Evolutionary conservation across 2,329 filamentous ascomycete genomes (phyloP).

Genomic region (Alternaria viburni): DNA sequence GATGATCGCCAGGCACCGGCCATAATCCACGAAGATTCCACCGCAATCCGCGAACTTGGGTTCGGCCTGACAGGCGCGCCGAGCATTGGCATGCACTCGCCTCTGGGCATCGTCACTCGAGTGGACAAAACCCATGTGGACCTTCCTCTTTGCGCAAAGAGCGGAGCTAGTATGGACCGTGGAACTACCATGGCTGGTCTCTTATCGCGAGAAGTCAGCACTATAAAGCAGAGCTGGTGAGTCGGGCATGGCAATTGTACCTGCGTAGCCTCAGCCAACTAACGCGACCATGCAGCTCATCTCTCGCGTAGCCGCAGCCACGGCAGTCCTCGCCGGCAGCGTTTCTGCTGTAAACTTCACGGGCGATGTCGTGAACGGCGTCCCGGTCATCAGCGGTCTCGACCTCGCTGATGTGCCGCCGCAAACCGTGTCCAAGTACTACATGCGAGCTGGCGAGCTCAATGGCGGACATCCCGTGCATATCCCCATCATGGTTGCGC

Average conservation of each 20-base stretch:
- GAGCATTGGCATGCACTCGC: conserved; percentile 14
- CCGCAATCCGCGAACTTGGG: background rate
- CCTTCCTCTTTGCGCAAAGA: conserved; percentile 40
- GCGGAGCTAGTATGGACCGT: conserved; percentile 9
- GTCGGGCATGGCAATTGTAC: background rate
- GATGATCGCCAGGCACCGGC: background rate
- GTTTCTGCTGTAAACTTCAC: conserved; percentile 36
- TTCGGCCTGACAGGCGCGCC: background rate
- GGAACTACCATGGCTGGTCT: background rate
- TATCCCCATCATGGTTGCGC: conserved; percentile 48
- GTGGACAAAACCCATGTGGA: conserved; percentile 17
- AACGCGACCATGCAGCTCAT: conserved; percentile 34
- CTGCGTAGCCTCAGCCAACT: background rate
- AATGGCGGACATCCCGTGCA: conserved; percentile 49
- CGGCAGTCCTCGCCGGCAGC: conserved; percentile 24
- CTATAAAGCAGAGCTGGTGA: conserved; percentile 14
- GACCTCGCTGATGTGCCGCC: conserved; percentile 46
- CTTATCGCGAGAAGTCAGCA: conserved; percentile 22
- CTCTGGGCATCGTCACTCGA: conserved; percentile 39
- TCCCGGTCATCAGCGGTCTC: conserved; percentile 42
- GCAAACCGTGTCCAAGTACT: conserved; percentile 47
- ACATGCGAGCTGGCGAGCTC: conserved; percentile 47
- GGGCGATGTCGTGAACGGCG: conserved; percentile 41
- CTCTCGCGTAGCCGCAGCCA: conserved; percentile 21
- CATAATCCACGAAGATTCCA: background rate